phyloP scores from a whole-genome alignment of 192 early-diverging fungal genomes.

The Entomortierella chlamydospora region DNA sequence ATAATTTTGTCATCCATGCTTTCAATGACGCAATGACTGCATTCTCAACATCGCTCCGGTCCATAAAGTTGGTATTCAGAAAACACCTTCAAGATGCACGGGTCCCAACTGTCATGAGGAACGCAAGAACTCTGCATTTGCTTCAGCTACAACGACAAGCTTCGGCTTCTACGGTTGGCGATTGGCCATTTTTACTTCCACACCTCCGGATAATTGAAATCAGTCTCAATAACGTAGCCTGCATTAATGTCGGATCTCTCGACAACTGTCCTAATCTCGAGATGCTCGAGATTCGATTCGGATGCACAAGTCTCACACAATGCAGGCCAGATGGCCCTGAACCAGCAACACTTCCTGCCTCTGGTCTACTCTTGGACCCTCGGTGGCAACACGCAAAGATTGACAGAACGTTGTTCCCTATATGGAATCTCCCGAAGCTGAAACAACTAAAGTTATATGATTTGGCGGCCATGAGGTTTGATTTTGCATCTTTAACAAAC shows the following conservation, averaged over 20 bases:
- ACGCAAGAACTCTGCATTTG: not conserved
- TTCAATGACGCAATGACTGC: constrained; percentile 11
- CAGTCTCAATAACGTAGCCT: not conserved
- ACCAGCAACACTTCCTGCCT: no score
- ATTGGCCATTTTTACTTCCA: not conserved
- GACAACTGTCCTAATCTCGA: constrained; percentile 16
- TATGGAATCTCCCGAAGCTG: not conserved
- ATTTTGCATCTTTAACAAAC: not conserved
- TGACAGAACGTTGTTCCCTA: not conserved
- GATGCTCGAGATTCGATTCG: not conserved
- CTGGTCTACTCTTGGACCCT: not conserved
- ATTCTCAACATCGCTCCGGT: constrained; percentile 2
- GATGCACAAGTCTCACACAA: not conserved
- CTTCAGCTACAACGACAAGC: not conserved
- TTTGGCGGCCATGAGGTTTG: not conserved
- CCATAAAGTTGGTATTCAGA: not conserved
- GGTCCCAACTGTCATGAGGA: not conserved
- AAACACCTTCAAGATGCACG: not conserved
- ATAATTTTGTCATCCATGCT: constrained; percentile 4
- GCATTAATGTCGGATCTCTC: constrained; percentile 8
- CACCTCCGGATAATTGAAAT: not conserved
- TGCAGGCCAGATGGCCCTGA: not conserved
- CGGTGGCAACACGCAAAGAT: not conserved
- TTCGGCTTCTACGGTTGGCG: not conserved
- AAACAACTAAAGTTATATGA: not conserved